These are phyloP conservation scores for Mycena crocata DNA, from an alignment of 768 basidiomycete genomes.

Conservation along the genomic window DNA sequence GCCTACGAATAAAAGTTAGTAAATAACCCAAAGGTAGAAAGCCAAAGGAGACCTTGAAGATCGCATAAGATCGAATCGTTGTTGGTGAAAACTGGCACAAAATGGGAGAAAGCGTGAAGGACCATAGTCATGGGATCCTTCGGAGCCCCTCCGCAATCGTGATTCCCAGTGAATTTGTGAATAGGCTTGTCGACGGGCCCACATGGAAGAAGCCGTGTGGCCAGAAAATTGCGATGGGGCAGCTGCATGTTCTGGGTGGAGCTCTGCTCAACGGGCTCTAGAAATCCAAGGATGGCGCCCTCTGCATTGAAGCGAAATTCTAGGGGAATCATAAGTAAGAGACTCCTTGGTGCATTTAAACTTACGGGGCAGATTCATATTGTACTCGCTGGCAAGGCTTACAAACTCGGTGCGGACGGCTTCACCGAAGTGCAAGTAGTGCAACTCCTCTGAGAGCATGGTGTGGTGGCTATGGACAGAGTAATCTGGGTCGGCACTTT, in stretches of 20 bases:
- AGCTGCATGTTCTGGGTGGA: neutral
- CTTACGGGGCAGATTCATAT: neutral
- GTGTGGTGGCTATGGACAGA: neutral
- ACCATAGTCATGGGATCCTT: constrained; percentile 23
- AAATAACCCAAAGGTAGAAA: neutral
- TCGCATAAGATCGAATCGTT: constrained; percentile 23
- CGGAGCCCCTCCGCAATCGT: constrained; percentile 29
- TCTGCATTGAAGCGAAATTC: constrained; percentile 24
- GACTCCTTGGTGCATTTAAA: neutral
- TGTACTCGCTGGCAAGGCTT: neutral
- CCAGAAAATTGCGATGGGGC: constrained; percentile 28
- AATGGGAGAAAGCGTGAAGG: constrained; percentile 38
- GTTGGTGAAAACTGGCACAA: constrained; percentile 9
- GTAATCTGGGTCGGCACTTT: neutral
- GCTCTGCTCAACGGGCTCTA: constrained; percentile 16
- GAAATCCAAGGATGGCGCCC: constrained; percentile 21
- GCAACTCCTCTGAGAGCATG: constrained; percentile 28
- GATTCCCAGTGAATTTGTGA: constrained; percentile 37
- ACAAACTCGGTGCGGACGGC: constrained; percentile 20
- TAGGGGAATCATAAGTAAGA: neutral
- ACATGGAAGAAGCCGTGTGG: constrained; percentile 32
- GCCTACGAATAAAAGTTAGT: neutral
- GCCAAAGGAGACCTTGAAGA: constrained; percentile 4
- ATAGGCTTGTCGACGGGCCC: constrained; percentile 19
- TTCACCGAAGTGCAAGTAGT: constrained; percentile 29